These are phyloP conservation scores for Tulasnella sp. DNA, from an alignment of 768 basidiomycete species.

Conservation along the genomic window DNA sequence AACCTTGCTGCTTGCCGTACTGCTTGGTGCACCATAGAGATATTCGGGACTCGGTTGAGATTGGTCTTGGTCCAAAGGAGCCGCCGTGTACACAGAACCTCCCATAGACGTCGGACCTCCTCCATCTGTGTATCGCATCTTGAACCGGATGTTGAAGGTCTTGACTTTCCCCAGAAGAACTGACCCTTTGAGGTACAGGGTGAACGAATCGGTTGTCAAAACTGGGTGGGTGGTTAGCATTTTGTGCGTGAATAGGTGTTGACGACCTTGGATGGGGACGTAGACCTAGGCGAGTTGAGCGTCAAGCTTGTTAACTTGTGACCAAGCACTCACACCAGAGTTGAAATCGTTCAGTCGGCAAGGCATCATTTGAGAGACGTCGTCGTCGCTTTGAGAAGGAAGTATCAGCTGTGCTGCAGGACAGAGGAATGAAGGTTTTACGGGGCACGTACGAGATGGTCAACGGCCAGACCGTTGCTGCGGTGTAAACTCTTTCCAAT, in stretches of 20 bases:
- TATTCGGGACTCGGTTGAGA: not conserved
- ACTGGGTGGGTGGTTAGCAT: conserved; percentile 15
- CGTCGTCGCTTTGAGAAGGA: conserved; percentile 11
- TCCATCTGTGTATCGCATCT: not conserved
- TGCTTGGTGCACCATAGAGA: not conserved
- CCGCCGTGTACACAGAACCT: not conserved
- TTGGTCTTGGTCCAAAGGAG: not conserved
- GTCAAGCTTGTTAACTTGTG: not conserved
- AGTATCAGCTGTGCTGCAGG: not conserved
- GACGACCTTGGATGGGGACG: conserved; percentile 12
- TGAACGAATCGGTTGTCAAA: conserved; percentile 18
- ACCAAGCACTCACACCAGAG: not conserved
- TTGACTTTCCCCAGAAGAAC: conserved; percentile 13
- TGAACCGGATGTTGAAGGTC: conserved; percentile 18
- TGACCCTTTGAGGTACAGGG: conserved; percentile 20
- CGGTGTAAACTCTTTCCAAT: not conserved
- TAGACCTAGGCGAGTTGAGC: not conserved
- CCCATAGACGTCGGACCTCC: not conserved
- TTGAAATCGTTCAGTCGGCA: conserved; percentile 4
- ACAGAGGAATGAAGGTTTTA: not conserved
- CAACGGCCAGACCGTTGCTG: conserved; percentile 10
- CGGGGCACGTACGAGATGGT: not conserved
- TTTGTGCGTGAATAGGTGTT: conserved; percentile 5
- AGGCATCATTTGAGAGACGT: conserved; percentile 15
- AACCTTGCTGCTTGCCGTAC: conserved; percentile 6